Evolutionary conservation across 768 basidiomycete genomes (phyloP).

Genomic region (Floccularia luteovirens): DNA sequence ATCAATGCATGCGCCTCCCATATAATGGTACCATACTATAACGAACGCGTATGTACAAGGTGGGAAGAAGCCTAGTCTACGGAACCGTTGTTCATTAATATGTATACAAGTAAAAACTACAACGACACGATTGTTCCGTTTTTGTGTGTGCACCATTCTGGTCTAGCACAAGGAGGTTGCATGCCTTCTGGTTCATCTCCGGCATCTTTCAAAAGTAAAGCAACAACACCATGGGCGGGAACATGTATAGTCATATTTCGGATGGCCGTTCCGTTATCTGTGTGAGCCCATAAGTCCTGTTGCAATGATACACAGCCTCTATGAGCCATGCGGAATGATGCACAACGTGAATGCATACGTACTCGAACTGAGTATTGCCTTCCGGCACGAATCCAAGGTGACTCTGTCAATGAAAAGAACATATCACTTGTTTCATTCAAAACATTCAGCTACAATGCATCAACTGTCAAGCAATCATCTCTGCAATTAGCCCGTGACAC

Average conservation of each 20-base stretch:
- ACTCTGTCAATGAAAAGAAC: constrained; percentile 60
- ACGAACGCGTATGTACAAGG: too few relatives aligned
- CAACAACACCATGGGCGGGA: constrained; percentile 64
- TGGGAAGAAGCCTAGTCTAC: too few relatives aligned
- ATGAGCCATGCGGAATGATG: neutral
- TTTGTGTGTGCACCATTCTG: constrained; percentile 51
- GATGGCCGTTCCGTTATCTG: constrained; percentile 58
- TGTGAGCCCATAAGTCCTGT: constrained; percentile 70
- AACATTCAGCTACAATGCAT: constrained; percentile 43
- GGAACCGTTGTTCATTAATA: neutral
- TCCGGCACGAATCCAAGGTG: constrained; percentile 65
- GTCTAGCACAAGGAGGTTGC: constrained; percentile 47
- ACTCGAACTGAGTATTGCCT: constrained; percentile 60
- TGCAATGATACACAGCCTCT: neutral
- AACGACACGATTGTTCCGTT: constrained; percentile 41
- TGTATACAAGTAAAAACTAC: neutral
- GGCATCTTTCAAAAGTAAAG: constrained; percentile 55
- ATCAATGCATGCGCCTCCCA: too few relatives aligned
- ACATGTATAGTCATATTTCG: constrained; percentile 51
- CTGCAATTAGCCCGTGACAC: constrained; percentile 7
- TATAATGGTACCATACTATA: too few relatives aligned
- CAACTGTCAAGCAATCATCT: neutral
- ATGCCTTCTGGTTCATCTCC: constrained; percentile 58
- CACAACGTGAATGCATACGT: constrained; percentile 17
- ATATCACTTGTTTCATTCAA: constrained; percentile 47